A percentile compares a stretch with the other conserved stretches of the same genome.
These are phyloP conservation scores for Whalleya microplaca DNA, from an alignment of 2,329 filamentous ascomycete species.

Conservation along the genomic window DNA sequence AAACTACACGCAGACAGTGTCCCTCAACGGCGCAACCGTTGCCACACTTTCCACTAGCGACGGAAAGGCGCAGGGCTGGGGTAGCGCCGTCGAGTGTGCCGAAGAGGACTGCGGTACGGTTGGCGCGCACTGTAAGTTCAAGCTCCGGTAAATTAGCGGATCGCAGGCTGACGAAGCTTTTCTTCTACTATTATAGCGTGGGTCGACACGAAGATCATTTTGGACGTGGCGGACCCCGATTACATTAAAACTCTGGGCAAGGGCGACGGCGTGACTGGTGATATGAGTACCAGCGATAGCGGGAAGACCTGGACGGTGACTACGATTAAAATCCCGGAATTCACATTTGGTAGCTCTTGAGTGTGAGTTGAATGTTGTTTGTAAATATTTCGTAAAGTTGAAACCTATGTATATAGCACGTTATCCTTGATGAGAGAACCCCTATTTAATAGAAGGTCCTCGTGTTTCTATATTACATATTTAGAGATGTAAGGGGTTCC, in stretches of 20 bases:
- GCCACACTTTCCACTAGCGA: conserved; percentile 25
- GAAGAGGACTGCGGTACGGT: conserved; percentile 45
- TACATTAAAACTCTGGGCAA: conserved; percentile 44
- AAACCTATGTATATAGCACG: too few relatives aligned
- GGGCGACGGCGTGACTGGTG: conserved; percentile 44
- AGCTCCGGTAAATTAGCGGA: background rate
- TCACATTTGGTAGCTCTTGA: conserved; percentile 14
- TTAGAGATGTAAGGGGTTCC: too few relatives aligned
- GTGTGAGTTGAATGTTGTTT: background rate
- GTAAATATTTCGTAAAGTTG: background rate
- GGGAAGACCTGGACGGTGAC: conserved; percentile 49
- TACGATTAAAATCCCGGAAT: conserved; percentile 41
- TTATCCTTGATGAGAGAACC: too few relatives aligned
- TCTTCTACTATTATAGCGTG: conserved; percentile 32
- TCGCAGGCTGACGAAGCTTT: too few relatives aligned
- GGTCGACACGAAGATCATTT: conserved; percentile 43
- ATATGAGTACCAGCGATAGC: conserved; percentile 44
- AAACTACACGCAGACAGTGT: conserved; percentile 26
- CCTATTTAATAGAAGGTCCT: too few relatives aligned
- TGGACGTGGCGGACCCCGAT: conserved; percentile 36
- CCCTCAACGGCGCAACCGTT: conserved; percentile 18
- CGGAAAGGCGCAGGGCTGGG: conserved; percentile 21
- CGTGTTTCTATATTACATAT: too few relatives aligned
- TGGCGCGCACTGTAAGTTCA: conserved; percentile 40
- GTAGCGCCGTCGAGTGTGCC: conserved; percentile 39